Percentiles rank a stretch among this genome's conserved stretches.
These are phyloP conservation scores for Cordia subcordata DNA, from an alignment of 257 asterid species.

Conservation along the genomic window DNA sequence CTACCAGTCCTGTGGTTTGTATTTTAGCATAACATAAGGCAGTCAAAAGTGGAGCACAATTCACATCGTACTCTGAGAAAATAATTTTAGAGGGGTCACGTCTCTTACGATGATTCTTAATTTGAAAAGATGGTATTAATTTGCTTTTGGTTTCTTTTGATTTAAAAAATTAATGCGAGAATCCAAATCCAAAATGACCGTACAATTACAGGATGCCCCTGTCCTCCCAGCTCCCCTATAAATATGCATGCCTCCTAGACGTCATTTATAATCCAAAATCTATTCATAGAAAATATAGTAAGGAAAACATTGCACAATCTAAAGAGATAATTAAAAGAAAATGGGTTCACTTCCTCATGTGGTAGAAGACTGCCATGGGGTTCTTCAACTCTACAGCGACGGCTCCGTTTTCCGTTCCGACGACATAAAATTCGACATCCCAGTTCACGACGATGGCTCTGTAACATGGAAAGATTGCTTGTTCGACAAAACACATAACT, in stretches of 20 bases:
- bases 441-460: conserved; percentile 52
- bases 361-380: conserved; percentile 23
- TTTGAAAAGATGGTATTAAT: too few relatives aligned
- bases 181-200: too few relatives aligned
- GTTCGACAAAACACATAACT: conserved; percentile 33
- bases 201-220: too few relatives aligned
- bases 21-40: neutral
- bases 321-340: neutral
- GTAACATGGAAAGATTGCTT: conserved; percentile 58
- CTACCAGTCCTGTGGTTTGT: neutral
- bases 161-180: too few relatives aligned
- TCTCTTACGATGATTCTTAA: too few relatives aligned
- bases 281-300: too few relatives aligned
- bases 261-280: neutral
- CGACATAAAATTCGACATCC: conserved; percentile 6
- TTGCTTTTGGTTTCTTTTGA: neutral
- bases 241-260: neutral
- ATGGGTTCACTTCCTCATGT: conserved; percentile 18
- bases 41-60: neutral
- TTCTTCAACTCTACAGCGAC: conserved; percentile 23
- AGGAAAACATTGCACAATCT: too few relatives aligned
- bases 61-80: neutral
- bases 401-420: conserved; percentile 23
- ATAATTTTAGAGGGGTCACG: too few relatives aligned
- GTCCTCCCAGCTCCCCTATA: neutral